Evolutionary conservation across 352 stramenopile species (phyloP), one percentile per base, ranked within the genome.

Genomic region (Globisporangium paroecandrum): DNA sequence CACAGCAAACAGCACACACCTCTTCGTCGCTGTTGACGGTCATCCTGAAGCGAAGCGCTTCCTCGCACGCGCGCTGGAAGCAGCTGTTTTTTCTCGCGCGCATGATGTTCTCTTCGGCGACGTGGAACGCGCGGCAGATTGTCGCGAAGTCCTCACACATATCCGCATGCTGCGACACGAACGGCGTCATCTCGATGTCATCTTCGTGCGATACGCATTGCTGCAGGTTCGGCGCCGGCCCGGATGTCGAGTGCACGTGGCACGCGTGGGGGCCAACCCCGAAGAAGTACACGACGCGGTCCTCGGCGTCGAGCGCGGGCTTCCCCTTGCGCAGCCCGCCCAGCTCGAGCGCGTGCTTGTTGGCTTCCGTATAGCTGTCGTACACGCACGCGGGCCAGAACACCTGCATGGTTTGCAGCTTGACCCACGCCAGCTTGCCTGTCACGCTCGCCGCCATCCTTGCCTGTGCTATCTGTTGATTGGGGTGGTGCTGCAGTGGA

Each of bases 221-320:
- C 64, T 86, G 82, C 32, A 89, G 65, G 34, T 74, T 88, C 12
- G 84, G 84, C 47, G 77, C 73, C 1, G 77, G 63, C 2, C 77
- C 72, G 1, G 53, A 24, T 3, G 61, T 61, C 25, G 64, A 70
- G 15, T 61, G 61, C n/a, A 75, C 73, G 36, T 73, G 75, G 38
- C 68, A 77, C 13, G 73, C 76, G 15, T 58, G 61, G n/a, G 73
- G 69, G 2, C 75, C 77, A 25, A 94, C 78, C 53, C 88, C 88
- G 56, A 95, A 90, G 75, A 93, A 94, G 69, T 86, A 87, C 49
- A 95, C 62, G n/a, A 95, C 67, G 67, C 77, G 77, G 68, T 95
- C 85, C 60, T 93, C 88, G 3, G 27, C 43, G 61, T 89, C 78
- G n/a, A 90, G 71, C 66, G 68, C 75, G 4, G 83, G 83, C 56